These are phyloP conservation scores for Sungouiozyma intestinalis DNA, from an alignment of 805 yeast species.

Conservation along the genomic window DNA sequence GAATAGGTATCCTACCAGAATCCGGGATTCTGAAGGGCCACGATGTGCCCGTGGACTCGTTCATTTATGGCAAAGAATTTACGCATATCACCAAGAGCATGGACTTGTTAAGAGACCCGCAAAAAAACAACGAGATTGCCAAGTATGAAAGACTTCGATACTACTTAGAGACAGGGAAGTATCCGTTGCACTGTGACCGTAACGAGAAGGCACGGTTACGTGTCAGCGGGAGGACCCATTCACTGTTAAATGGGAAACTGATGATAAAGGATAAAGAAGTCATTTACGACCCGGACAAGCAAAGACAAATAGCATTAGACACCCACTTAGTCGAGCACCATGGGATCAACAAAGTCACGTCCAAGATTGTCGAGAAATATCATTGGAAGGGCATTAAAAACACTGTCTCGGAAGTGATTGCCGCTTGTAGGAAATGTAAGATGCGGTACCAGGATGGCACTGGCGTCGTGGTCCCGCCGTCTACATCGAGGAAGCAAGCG, in stretches of 20 bases:
- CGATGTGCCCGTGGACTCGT: conserved; percentile 76
- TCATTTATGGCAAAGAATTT: conserved; percentile 74
- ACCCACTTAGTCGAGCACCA: conserved; percentile 63
- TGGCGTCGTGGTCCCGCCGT: conserved; percentile 20
- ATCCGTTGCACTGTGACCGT: conserved; percentile 75
- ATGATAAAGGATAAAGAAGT: conserved; percentile 75
- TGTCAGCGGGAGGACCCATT: conserved; percentile 61
- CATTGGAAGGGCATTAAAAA: conserved; percentile 90
- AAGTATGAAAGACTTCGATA: conserved; percentile 69
- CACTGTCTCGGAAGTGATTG: conserved; percentile 70
- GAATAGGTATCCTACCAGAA: conserved; percentile 72
- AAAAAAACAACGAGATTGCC: conserved; percentile 21
- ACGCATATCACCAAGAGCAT: conserved; percentile 35
- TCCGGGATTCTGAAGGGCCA: conserved; percentile 83
- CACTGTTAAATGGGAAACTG: conserved; percentile 59
- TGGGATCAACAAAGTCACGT: conserved; percentile 83
- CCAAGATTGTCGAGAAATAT: conserved; percentile 64
- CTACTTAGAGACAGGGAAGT: conserved; percentile 73
- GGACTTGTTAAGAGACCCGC: conserved; percentile 21
- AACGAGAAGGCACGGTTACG: conserved; percentile 83
- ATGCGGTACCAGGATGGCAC: conserved; percentile 32
- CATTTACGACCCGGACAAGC: conserved; percentile 64
- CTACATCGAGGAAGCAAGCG: conserved; percentile 14
- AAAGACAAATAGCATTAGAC: conserved; percentile 61
- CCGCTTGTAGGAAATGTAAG: conserved; percentile 66